These are phyloP conservation scores for Amaranthus palmeri DNA, from an alignment of 148 eudicot genomes.

Conservation along the genomic window DNA sequence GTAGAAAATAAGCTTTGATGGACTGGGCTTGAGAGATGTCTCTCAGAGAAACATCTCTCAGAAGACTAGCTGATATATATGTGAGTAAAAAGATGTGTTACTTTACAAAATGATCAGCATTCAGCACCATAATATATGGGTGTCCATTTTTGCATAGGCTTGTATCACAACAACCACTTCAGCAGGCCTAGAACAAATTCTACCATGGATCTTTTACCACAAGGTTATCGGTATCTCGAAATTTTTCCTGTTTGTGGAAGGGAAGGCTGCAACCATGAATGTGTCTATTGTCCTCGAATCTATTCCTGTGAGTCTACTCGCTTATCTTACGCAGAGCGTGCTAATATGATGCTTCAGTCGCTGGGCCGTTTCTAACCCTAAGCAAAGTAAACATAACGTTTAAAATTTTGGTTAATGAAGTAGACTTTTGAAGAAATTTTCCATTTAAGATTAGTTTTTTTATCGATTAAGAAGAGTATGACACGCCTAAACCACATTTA, in stretches of 20 bases:
- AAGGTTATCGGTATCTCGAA: conserved; percentile 57
- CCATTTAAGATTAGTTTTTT: too few species aligned
- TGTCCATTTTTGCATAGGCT: conserved; percentile 31
- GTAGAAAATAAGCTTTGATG: too few species aligned
- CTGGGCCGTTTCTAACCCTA: too few species aligned
- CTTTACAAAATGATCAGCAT: background rate
- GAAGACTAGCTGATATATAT: too few species aligned
- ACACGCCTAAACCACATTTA: too few species aligned
- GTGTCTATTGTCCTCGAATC: conserved; percentile 50
- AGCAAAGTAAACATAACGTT: too few species aligned
- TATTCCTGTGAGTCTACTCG: conserved; percentile 50
- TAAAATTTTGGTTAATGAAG: too few species aligned
- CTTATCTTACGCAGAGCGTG: background rate
- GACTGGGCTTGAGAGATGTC: too few species aligned
- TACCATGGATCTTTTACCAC: conserved; percentile 82
- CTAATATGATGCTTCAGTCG: background rate
- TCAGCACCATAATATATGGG: background rate
- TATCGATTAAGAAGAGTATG: too few species aligned
- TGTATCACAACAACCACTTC: conserved; percentile 80
- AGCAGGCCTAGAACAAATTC: conserved; percentile 65
- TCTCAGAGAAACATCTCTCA: too few species aligned
- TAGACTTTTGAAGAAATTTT: too few species aligned
- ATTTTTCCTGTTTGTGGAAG: conserved; percentile 64
- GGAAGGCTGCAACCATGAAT: conserved; percentile 50
- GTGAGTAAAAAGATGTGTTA: background rate